A percentile compares a stretch with the other conserved stretches of the same genome.
phyloP scores from a whole-genome alignment of 1,284 basidiomycete genomes.

The Coniophora puteana region DNA sequence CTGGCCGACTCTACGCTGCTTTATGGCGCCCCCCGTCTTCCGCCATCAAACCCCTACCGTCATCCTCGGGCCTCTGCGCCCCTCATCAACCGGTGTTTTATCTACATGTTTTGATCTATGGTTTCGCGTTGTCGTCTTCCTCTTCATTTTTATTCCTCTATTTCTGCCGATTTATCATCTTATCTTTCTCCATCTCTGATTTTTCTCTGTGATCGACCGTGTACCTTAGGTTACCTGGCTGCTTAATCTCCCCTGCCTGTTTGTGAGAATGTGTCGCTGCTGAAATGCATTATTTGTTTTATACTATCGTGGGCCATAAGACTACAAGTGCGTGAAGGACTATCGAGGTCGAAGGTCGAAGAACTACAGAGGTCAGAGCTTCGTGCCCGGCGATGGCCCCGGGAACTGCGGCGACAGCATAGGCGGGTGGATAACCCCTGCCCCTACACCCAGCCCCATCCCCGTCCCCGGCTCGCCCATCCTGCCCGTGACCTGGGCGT shows the following conservation, averaged over 20 bases:
- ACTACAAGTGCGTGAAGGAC: conserved; percentile 6
- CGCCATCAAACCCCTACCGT: conserved; percentile 2
- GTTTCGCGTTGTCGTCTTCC: background rate
- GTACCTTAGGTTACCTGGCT: too few species aligned
- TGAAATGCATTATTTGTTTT: background rate
- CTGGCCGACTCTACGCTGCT: conserved; percentile 1
- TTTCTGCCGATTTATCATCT: conserved; percentile 18
- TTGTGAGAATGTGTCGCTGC: conserved; percentile 3
- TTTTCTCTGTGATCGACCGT: background rate
- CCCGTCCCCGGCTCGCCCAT: conserved; percentile 15
- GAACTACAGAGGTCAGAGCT: conserved; percentile 25
- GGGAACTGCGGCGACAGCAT: conserved; percentile 29
- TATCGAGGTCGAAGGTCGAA: conserved; percentile 1
- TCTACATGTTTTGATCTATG: background rate
- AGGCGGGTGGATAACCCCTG: conserved; percentile 21
- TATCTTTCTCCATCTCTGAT: conserved; percentile 6
- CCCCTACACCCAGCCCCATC: conserved; percentile 1
- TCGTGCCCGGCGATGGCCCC: conserved; percentile 26
- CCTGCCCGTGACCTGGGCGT: conserved; percentile 48
- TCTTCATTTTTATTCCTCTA: conserved; percentile 2
- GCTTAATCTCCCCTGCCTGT: too few species aligned
- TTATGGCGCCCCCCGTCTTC: conserved; percentile 5
- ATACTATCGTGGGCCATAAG: background rate
- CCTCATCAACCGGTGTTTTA: conserved; percentile 4
- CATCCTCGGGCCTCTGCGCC: background rate